These are phyloP conservation scores for Ilex paraguariensis DNA, from an alignment of 305 asterid species.

Conservation along the genomic window DNA sequence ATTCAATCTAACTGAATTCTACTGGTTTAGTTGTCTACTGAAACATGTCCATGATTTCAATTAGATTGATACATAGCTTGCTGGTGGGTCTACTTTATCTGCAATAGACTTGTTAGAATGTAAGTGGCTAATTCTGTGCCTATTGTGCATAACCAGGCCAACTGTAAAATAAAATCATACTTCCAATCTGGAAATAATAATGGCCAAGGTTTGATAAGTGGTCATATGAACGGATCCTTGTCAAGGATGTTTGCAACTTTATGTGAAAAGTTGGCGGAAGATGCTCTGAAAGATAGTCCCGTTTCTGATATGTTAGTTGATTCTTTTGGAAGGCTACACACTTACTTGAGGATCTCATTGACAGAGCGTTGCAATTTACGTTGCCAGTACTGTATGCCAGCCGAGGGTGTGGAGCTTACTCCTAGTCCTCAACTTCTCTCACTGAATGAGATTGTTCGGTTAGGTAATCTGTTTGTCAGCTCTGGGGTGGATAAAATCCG, in stretches of 20 bases:
- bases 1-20: too few relatives aligned
- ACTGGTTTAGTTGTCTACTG: too few relatives aligned
- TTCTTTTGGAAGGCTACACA: slow-evolving; percentile 88
- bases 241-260: slow-evolving; percentile 41
- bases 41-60: too few relatives aligned
- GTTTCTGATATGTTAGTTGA: slow-evolving; percentile 70
- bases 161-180: slow-evolving; percentile 16
- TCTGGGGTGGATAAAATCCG: slow-evolving; percentile 91
- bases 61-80: too few relatives aligned
- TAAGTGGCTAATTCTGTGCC: slow-evolving; percentile 11
- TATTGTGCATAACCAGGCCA: slow-evolving; percentile 37
- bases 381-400: slow-evolving; percentile 98
- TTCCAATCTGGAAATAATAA: slow-evolving; percentile 26
- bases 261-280: slow-evolving; percentile 36
- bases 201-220: slow-evolving; percentile 20
- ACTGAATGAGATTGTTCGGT: slow-evolving; percentile 59
- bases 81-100: too few relatives aligned
- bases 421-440: slow-evolving; percentile 62
- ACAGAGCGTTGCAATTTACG: slow-evolving; percentile 93
- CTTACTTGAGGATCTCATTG: slow-evolving; percentile 86
- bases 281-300: slow-evolving; percentile 34
- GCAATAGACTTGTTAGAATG: not conserved
- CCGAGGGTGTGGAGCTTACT: slow-evolving; percentile 87
- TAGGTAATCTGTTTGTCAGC: slow-evolving; percentile 74
- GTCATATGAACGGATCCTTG: slow-evolving; percentile 25